A percentile compares a stretch with the other conserved stretches of the same genome.
These are phyloP conservation scores for Paecilomyces variotii DNA, from an alignment of 2,329 filamentous ascomycete genomes.

Conservation along the genomic window DNA sequence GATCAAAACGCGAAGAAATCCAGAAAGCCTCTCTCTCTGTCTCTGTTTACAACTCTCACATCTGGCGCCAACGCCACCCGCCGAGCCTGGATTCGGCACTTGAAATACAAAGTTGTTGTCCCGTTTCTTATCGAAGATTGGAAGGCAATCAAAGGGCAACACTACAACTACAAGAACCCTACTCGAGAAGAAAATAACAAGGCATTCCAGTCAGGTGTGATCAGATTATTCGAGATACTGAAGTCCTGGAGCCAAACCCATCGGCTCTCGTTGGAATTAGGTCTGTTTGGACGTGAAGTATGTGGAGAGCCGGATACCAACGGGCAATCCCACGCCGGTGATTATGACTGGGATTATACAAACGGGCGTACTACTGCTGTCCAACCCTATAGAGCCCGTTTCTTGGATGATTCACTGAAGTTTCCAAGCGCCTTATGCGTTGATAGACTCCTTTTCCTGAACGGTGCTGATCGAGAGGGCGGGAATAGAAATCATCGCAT, in stretches of 20 bases:
- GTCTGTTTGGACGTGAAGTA: neutral
- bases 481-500: neutral
- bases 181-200: neutral
- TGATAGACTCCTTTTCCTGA: neutral
- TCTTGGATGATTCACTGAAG: neutral
- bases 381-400: neutral
- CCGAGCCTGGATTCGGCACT: neutral
- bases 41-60: neutral
- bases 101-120: neutral
- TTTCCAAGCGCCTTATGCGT: neutral
- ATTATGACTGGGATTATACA: neutral
- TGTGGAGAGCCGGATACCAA: neutral
- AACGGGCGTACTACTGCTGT: neutral
- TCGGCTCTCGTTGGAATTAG: neutral
- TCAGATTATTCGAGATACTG: neutral
- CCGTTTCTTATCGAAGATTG: neutral
- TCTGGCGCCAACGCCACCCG: neutral
- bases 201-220: neutral
- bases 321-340: neutral
- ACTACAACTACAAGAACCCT: neutral
- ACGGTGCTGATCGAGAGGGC: neutral
- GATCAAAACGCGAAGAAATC: neutral
- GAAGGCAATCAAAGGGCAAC: neutral
- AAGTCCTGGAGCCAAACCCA: neutral
- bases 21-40: neutral